Conservation (phyloP, 176 grass and related monocot genomes). For the Carex littledalei region DNA sequence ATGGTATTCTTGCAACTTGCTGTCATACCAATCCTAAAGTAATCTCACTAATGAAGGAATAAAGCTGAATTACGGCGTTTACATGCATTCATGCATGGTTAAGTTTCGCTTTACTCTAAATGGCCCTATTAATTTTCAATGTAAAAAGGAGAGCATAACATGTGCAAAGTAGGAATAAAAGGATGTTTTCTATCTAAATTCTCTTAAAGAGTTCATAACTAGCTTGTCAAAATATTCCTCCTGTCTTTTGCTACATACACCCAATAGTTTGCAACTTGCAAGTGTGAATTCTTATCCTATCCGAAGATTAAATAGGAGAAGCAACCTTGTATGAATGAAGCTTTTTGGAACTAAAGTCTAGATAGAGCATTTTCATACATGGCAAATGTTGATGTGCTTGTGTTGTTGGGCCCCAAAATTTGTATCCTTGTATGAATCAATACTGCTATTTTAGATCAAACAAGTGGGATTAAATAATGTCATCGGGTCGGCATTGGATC, state of each 20-base stretch:
- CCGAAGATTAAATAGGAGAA: not conserved
- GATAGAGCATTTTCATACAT: not conserved
- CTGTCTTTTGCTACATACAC: not conserved
- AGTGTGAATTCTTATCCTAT: constrained; percentile 7
- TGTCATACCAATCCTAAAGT: not conserved
- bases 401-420: not conserved
- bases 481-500: not conserved
- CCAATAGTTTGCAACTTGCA: not conserved
- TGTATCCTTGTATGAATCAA: not conserved
- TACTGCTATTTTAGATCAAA: not conserved
- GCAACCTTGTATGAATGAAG: not conserved
- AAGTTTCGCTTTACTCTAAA: not conserved
- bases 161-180: not conserved
- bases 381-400: not conserved
- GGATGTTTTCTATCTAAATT: not conserved
- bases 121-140: not conserved
- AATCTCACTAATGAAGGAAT: not conserved
- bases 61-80: not conserved
- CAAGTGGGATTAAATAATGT: not conserved
- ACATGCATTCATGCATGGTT: not conserved
- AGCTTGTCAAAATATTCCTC: not conserved
- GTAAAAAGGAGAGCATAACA: not conserved
- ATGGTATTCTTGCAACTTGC: not conserved
- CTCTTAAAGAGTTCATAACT: not conserved
- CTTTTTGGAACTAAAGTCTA: not conserved